phyloP scores from a whole-genome alignment of 768 basidiomycete genomes.

The Hygrocybe punicea region DNA sequence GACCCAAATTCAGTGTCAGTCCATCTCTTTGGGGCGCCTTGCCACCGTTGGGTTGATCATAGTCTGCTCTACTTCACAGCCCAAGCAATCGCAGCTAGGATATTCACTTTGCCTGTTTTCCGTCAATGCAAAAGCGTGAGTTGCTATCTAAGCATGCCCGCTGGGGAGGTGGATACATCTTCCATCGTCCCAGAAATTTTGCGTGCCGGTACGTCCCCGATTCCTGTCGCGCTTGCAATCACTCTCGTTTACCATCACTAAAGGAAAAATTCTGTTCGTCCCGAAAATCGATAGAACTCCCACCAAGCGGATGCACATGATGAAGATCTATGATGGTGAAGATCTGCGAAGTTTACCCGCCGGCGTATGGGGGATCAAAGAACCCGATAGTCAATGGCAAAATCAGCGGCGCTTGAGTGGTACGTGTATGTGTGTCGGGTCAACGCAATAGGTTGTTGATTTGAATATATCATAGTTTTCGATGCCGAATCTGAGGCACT shows the following conservation, averaged over 20 bases:
- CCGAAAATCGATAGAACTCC: constrained; percentile 53
- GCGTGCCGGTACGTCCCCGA: constrained; percentile 46
- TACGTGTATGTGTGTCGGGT: constrained; percentile 31
- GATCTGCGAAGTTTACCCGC: constrained; percentile 57
- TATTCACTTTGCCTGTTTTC: constrained; percentile 54
- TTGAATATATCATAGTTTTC: constrained; percentile 33
- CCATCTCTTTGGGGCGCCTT: too few species aligned
- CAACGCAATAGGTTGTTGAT: not conserved
- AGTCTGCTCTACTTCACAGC: constrained; percentile 39
- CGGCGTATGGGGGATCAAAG: constrained; percentile 74
- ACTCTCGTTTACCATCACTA: not conserved
- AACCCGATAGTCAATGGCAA: constrained; percentile 50
- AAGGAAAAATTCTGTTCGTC: constrained; percentile 67
- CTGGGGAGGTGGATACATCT: constrained; percentile 63
- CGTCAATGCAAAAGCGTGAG: constrained; percentile 49
- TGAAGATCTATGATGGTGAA: constrained; percentile 54
- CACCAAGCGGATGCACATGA: constrained; percentile 59
- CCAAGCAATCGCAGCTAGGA: constrained; percentile 42
- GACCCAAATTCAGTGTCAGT: constrained; percentile 60
- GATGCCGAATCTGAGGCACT: constrained; percentile 41
- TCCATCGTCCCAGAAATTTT: constrained; percentile 51
- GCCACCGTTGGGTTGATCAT: too few species aligned
- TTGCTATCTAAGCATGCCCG: constrained; percentile 81
- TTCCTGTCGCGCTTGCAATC: not conserved
- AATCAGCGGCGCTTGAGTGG: constrained; percentile 49